Conservation (phyloP, 2,329 filamentous ascomycete species). For the Fusarium anguioides region DNA sequence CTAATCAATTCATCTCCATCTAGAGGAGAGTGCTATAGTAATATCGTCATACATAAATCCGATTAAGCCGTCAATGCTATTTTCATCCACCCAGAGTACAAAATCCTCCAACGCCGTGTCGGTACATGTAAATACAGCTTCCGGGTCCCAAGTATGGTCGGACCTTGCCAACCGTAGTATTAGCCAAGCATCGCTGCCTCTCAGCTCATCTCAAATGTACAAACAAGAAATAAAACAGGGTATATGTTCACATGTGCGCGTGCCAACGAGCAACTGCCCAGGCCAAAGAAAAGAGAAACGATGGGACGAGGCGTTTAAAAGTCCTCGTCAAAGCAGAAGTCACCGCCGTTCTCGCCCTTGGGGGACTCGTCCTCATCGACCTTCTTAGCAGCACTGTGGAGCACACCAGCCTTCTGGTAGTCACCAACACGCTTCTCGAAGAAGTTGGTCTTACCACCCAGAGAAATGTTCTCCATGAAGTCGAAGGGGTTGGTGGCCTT, state of each 20-base stretch:
- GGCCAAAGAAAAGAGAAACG: conserved; percentile 12
- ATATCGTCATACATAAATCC: conserved; percentile 44
- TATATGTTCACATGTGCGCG: conserved; percentile 41
- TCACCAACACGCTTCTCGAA: conserved; percentile 99
- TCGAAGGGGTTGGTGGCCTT: conserved; percentile 96
- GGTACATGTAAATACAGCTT: conserved; percentile 35
- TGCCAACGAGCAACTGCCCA: conserved; percentile 5
- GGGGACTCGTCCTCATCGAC: conserved; percentile 62
- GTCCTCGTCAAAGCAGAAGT: conserved; percentile 96
- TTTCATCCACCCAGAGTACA: conserved; percentile 38
- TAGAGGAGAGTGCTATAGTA: conserved; percentile 39
- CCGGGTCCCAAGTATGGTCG: conserved; percentile 34
- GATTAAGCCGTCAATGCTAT: conserved; percentile 42
- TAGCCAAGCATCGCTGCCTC: conserved; percentile 36
- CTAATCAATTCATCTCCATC: conserved; percentile 39
- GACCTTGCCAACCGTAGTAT: conserved; percentile 12
- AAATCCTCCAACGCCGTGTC: conserved; percentile 39
- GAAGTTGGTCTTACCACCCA: conserved; percentile 99
- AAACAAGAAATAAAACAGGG: conserved; percentile 41
- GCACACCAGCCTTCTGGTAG: conserved; percentile 99
- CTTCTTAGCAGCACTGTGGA: conserved; percentile 84
- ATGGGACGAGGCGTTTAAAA: conserved; percentile 71
- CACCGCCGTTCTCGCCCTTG: conserved; percentile 72
- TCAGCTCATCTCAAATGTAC: conserved; percentile 43
- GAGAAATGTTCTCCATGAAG: conserved; percentile 99